Evolutionary conservation across 768 basidiomycete genomes (phyloP).

Genomic region (Kwoniella pini): DNA sequence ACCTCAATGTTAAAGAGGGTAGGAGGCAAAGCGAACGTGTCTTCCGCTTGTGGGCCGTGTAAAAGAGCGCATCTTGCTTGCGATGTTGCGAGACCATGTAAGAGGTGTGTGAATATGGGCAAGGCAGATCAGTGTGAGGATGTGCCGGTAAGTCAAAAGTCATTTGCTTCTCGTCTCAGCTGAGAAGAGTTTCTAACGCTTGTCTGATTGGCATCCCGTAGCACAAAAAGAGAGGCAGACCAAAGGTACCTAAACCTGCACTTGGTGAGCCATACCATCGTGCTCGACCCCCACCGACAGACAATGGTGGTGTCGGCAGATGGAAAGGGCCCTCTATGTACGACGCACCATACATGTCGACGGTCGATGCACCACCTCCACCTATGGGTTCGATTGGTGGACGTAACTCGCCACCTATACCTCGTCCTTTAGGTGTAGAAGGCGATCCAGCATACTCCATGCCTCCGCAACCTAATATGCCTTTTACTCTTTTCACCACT

Average conservation of each 20-base stretch:
- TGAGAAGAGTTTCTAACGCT: not conserved
- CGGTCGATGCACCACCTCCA: slow-evolving; percentile 18
- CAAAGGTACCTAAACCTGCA: slow-evolving; percentile 31
- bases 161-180: no score
- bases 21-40: slow-evolving; percentile 43
- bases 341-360: slow-evolving; percentile 23
- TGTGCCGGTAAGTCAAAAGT: slow-evolving; percentile 49
- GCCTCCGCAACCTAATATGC: slow-evolving; percentile 8
- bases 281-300: slow-evolving; percentile 6
- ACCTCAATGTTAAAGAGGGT: slow-evolving; percentile 26
- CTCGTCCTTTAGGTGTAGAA: slow-evolving; percentile 15
- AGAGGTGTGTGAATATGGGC: slow-evolving; percentile 44
- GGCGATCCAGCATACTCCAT: slow-evolving; percentile 7
- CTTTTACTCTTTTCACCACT: slow-evolving; percentile 47
- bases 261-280: slow-evolving; percentile 35
- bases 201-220: slow-evolving; percentile 1
- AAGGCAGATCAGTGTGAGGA: slow-evolving; percentile 46
- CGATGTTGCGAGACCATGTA: slow-evolving; percentile 44
- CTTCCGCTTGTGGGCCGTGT: slow-evolving; percentile 45
- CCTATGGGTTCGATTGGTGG: slow-evolving; percentile 2
- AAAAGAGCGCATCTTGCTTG: slow-evolving; percentile 48
- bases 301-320: slow-evolving; percentile 18
- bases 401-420: slow-evolving; percentile 8
- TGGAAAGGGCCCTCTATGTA: slow-evolving; percentile 27
- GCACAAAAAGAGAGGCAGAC: slow-evolving; percentile 49